Evolutionary conservation across 2,329 filamentous ascomycete genomes (phyloP), one percentile per base, ranked within the genome.

Genomic region (Trichoderma arundinaceum): DNA sequence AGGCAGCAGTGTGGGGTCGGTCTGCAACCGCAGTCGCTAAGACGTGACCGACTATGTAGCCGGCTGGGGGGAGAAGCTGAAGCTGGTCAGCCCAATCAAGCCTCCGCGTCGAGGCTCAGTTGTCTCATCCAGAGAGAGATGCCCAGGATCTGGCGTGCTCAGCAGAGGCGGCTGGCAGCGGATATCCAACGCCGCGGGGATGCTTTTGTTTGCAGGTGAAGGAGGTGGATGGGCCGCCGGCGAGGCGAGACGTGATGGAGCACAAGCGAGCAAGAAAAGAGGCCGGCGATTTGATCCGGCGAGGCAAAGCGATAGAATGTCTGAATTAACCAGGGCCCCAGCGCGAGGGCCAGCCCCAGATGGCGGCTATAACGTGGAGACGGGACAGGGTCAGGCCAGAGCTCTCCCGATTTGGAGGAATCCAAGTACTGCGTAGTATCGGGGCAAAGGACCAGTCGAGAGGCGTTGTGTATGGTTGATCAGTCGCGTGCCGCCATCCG

Each of bases 401-500:
- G 60, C n/a, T 35, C 38, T 43, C 51, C 51, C 28, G 58, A 61
- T 46, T 60, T 65, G 64, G 63, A 56, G 64, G 51, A n/a, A 7
- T 41, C 15, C 28, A 46, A 60, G 43, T 33, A 38, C 33, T 52
- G 12, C 41, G 49, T 64, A 35, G 49, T 61, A 54, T 61, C 48
- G 64, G 57, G 64, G 44, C 32, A 57, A 61, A 46, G 46, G 57
- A 53, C 41, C 64, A 53, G 49, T 48, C 46, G 35, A 44, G 49
- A n/a, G 43, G 64, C 59, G 38, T 44, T 62, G 38, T 17, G 59
- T 33, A 49, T 61, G 57, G 32, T 43, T 41, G 57, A 52, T 66
- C 65, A 62, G 65, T 66, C 65, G 65, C 65, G 65, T 66, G 65
- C 65, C 59, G 65, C 53, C 53, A 57, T 54, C 57, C 64, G 59